phyloP scores from a whole-genome alignment of 1,284 basidiomycete genomes.

The Cryptococcus sp. region DNA sequence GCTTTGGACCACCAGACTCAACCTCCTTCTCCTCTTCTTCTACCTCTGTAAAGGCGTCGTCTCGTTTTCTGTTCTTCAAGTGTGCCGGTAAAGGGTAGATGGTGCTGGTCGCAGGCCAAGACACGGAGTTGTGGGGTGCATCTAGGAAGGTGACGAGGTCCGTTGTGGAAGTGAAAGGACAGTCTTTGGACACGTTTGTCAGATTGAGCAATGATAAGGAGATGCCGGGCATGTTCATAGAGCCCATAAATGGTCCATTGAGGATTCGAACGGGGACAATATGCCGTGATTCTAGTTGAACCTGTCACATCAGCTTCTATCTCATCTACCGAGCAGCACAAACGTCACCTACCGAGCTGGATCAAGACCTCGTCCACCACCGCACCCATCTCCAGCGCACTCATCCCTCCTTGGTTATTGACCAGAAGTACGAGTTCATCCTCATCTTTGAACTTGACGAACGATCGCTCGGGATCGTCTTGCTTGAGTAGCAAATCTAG shows the following conservation, averaged over 20 bases:
- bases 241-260: slow-evolving; percentile 55
- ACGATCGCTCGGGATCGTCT: slow-evolving; percentile 54
- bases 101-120: slow-evolving; percentile 52
- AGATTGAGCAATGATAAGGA: slow-evolving; percentile 56
- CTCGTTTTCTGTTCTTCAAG: slow-evolving; percentile 30
- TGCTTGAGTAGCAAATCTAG: slow-evolving; percentile 50
- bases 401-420: slow-evolving; percentile 58
- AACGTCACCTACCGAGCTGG: slow-evolving; percentile 46
- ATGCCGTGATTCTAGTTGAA: slow-evolving; percentile 24
- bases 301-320: background rate
- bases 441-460: slow-evolving; percentile 52
- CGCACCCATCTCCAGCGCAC: slow-evolving; percentile 55
- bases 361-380: slow-evolving; percentile 52
- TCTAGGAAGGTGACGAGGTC: slow-evolving; percentile 54
- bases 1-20: slow-evolving; percentile 34
- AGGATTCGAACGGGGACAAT: slow-evolving; percentile 53
- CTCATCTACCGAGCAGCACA: background rate
- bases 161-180: slow-evolving; percentile 23
- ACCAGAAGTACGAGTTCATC: slow-evolving; percentile 52
- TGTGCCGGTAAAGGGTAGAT: slow-evolving; percentile 36
- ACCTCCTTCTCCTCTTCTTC: slow-evolving; percentile 34
- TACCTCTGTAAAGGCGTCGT: slow-evolving; percentile 40
- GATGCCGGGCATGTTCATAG: slow-evolving; percentile 57
- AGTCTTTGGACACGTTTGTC: slow-evolving; percentile 44
- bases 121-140: slow-evolving; percentile 52